These are phyloP conservation scores for Candida albicans DNA, from an alignment of 1,139 yeast genomes.

Conservation along the genomic window DNA sequence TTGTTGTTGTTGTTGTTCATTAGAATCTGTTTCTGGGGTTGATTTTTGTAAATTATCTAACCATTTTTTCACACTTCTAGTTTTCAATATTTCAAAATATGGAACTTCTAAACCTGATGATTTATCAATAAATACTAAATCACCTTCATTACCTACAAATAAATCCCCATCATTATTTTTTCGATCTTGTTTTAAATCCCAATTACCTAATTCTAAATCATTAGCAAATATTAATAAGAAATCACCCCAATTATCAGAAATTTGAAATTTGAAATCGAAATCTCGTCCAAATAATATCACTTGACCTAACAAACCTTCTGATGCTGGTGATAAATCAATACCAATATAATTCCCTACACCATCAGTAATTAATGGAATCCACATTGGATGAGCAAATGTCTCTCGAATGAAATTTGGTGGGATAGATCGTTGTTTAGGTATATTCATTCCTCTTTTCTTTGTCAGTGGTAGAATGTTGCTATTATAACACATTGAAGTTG, in stretches of 20 bases:
- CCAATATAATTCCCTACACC: slow-evolving; percentile 89
- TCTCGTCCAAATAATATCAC: slow-evolving; percentile 88
- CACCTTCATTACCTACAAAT: slow-evolving; percentile 66
- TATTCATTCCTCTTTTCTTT: neutral
- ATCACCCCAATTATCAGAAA: slow-evolving; percentile 85
- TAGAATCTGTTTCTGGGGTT: neutral
- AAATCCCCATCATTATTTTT: slow-evolving; percentile 50
- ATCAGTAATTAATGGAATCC: slow-evolving; percentile 92
- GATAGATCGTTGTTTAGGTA: slow-evolving; percentile 66
- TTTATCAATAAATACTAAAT: slow-evolving; percentile 61
- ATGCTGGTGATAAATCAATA: slow-evolving; percentile 83
- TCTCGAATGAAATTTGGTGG: slow-evolving; percentile 74
- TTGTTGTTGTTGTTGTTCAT: slow-evolving; percentile 17
- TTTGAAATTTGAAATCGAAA: slow-evolving; percentile 75
- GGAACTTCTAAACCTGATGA: slow-evolving; percentile 47
- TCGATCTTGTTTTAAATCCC: slow-evolving; percentile 58
- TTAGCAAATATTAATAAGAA: slow-evolving; percentile 78
- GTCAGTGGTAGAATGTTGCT: neutral
- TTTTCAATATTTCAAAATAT: slow-evolving; percentile 63
- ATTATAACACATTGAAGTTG: slow-evolving; percentile 4
- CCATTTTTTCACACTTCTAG: slow-evolving; percentile 35
- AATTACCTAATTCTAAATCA: slow-evolving; percentile 77
- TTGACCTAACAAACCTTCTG: slow-evolving; percentile 64
- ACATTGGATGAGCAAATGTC: slow-evolving; percentile 78
- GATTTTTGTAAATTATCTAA: slow-evolving; percentile 22